Base-by-base conservation (phyloP, 164 flowering plant species). In the Taxillus chinensis region DNA sequence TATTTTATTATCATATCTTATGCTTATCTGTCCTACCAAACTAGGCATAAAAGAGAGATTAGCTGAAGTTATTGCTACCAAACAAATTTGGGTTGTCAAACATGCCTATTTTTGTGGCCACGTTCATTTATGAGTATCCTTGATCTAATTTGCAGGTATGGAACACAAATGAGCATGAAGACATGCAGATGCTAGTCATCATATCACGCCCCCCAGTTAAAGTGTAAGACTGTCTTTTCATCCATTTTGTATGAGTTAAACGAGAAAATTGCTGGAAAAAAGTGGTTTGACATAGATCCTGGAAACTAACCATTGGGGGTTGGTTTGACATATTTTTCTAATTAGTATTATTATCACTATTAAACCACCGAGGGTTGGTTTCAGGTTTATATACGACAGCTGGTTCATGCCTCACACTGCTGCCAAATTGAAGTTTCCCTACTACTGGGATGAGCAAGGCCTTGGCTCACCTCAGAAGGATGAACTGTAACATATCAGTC, bases 361-460 rank as follows among this genome's bases (percentile, higher is more conserved):
- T 27, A 27, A 27, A 27, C 3, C 4, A 1, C 13, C 55, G 3
- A 8, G 15, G 42, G 38, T 16, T 9, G 6, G 12, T 71, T 76
- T 56, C 84, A 90, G 96, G 78, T 89, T 92, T 75, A 76, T 78
- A 37, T 92, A 92, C 43, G 75, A 83, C 37, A 96, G 85, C 57
- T 92, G 98, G 98, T 66, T 51, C 62, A 80, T 92, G 96, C 96
- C 96, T 40, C 98, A 92, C 67, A 78, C 81, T 70, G 95, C 96
- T 59, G 90, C 96, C 42, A 83, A 75, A 72, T 59, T 89, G 74
- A 87, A 78, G 78, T 87, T 68, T 61, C 98, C 98, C n/a, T 84
- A 76, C 73, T 81, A 77, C 45, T 90, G 98, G 98, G 98, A 92
- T 65, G 89, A 87, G 67, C 72, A 79, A 41, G 86, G 87, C 69